These are phyloP conservation scores for Amaranthus palmeri DNA, from an alignment of 148 eudicot genomes.

Conservation along the genomic window DNA sequence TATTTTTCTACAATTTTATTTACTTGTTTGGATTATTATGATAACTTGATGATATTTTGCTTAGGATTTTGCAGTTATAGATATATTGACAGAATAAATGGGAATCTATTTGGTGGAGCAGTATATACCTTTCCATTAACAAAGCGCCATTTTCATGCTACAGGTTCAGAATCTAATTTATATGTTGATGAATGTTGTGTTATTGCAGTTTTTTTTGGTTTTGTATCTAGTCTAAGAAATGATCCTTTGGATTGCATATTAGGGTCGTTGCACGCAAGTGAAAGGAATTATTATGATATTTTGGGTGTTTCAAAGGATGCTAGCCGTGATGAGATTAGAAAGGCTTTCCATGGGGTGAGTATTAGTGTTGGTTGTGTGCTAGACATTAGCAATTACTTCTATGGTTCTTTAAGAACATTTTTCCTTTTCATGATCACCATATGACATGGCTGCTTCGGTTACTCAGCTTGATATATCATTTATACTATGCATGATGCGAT, in stretches of 20 bases:
- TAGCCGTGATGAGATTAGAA: slow-evolving; percentile 68
- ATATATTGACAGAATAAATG: slow-evolving; percentile 15
- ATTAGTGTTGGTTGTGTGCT: neutral
- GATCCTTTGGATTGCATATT: slow-evolving; percentile 17
- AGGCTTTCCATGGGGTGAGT: slow-evolving; percentile 71
- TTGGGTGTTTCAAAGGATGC: slow-evolving; percentile 72
- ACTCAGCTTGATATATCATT: too few species aligned
- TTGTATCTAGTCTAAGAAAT: neutral
- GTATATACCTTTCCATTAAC: slow-evolving; percentile 20
- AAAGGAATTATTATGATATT: slow-evolving; percentile 59
- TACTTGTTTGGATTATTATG: neutral
- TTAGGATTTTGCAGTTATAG: slow-evolving; percentile 25
- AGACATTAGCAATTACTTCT: neutral
- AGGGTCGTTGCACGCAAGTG: slow-evolving; percentile 43
- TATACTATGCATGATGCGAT: too few species aligned
- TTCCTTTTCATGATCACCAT: too few species aligned
- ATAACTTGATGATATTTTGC: slow-evolving; percentile 6
- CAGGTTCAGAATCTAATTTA: slow-evolving; percentile 39
- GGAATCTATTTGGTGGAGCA: slow-evolving; percentile 26
- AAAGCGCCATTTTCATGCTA: slow-evolving; percentile 60
- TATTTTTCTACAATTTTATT: neutral
- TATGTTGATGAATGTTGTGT: neutral
- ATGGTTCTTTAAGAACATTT: neutral
- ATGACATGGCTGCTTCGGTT: too few species aligned
- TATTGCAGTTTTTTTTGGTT: neutral